phyloP scores from a whole-genome alignment of 1,284 basidiomycete species.

The Vanrija sp. region DNA sequence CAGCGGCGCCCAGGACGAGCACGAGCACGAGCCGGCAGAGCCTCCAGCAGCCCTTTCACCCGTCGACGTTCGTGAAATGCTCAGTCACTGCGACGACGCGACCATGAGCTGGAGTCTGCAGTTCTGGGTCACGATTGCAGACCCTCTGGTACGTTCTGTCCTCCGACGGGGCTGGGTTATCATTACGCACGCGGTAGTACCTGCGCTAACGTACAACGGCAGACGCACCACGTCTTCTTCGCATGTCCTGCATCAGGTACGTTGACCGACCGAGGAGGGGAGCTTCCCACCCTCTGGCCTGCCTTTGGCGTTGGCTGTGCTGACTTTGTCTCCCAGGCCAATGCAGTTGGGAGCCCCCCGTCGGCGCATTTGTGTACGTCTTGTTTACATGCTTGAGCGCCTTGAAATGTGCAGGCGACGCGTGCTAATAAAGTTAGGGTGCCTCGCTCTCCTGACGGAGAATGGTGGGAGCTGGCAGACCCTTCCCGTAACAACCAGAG shows the following conservation, averaged over 20 bases:
- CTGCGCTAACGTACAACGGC: not conserved
- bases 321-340: slow-evolving; percentile 59
- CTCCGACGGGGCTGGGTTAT: not conserved
- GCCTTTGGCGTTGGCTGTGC: not conserved
- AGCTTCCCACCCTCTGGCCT: not conserved
- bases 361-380: slow-evolving; percentile 79
- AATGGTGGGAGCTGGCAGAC: slow-evolving; percentile 93
- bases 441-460: slow-evolving; percentile 75
- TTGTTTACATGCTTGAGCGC: not conserved
- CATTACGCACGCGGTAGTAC: not conserved
- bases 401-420: not conserved
- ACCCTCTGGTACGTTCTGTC: slow-evolving; percentile 33
- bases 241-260: slow-evolving; percentile 70
- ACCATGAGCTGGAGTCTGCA: slow-evolving; percentile 42
- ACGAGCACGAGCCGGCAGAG: no score
- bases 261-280: no score
- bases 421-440: slow-evolving; percentile 52
- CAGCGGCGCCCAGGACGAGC: no score
- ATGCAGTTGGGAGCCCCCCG: slow-evolving; percentile 85
- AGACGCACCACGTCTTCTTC: slow-evolving; percentile 80
- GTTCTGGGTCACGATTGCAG: slow-evolving; percentile 48
- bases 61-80: slow-evolving; percentile 33
- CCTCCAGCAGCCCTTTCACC: not conserved
- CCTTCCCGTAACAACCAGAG: slow-evolving; percentile 69
- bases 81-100: slow-evolving; percentile 40